Base-by-base conservation (phyloP, 2,329 filamentous ascomycete genomes). In the Lomentospora prolificans region DNA sequence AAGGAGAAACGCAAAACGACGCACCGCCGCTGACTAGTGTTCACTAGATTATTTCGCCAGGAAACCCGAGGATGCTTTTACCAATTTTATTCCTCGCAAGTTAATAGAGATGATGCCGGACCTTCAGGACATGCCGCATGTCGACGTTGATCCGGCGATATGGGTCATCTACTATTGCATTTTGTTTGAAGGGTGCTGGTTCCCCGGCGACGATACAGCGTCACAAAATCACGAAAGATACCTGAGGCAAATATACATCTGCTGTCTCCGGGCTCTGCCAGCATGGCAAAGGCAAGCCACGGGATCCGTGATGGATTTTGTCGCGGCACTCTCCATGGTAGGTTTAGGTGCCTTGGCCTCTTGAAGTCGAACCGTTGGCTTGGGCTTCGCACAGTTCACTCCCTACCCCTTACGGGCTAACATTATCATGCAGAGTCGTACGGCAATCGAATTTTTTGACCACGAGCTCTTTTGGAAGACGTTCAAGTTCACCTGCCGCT, bases 401-500 rank as follows among this genome's bases (percentile, higher is more conserved):
- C 8, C 2, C 2, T n/a, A n/a, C n/a, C n/a, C n/a, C n/a, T n/a
- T n/a, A n/a, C n/a, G n/a, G n/a, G n/a, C n/a, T n/a, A n/a, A n/a
- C n/a, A n/a, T 3, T 19, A 0, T 8, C 1, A 8, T 17, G 0
- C 4, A 67, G 65, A 64, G 61, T 9, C 65, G 65, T 6, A 57
- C 67, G 5, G 63, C 66, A 4, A 64, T 62, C 5, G 64, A 66
- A 8, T 66, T 58, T 28, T 67, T 68, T n/a, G 66, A 68, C 31
- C 64, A 68, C 14, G 65, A 67, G 7, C 57, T 68, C 1, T 62
- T 63, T 14, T 68, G 66, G 66, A 60, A 58, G 17, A 65, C 66
- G 59, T 65, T 67, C 55, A 64, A 64, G 9, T 59, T 58, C 8
- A 64, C 66, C 2, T 63, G 64, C 50, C 64, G 64, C 50, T 68